phyloP scores from a whole-genome alignment of 345 rosid genomes.

The Turritis glabra region DNA sequence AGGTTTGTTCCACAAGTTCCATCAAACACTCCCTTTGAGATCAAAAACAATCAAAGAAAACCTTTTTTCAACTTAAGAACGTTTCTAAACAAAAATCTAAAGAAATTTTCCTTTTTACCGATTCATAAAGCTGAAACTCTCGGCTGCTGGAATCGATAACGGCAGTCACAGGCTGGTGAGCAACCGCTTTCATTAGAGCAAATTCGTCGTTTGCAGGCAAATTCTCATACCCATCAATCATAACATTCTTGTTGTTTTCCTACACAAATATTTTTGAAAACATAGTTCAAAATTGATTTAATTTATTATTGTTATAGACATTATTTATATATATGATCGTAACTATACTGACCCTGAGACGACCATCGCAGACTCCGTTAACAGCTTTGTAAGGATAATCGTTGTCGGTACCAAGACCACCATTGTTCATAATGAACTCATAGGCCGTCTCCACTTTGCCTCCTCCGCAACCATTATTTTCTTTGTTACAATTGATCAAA shows the following conservation, averaged over 20 bases:
- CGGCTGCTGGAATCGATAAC: conserved; percentile 71
- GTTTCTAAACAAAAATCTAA: not conserved
- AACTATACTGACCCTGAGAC: conserved; percentile 40
- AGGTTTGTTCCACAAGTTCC: conserved; percentile 42
- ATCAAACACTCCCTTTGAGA: conserved; percentile 19
- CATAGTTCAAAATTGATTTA: too few species aligned
- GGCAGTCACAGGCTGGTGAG: conserved; percentile 72
- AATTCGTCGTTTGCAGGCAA: conserved; percentile 57
- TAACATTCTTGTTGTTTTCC: conserved; percentile 53
- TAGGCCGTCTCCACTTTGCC: conserved; percentile 64
- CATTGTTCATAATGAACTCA: conserved; percentile 43
- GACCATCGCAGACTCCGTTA: conserved; percentile 17
- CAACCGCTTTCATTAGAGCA: conserved; percentile 65
- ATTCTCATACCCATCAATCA: conserved; percentile 68
- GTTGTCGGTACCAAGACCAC: conserved; percentile 57
- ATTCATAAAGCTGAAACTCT: conserved; percentile 75
- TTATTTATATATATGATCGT: not conserved
- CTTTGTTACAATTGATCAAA: conserved; percentile 66
- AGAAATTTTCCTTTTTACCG: conserved; percentile 43
- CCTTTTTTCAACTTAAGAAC: too few species aligned
- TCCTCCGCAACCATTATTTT: conserved; percentile 53
- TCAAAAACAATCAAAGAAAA: not conserved
- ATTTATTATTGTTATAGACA: too few species aligned
- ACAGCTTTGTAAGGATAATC: conserved; percentile 57
- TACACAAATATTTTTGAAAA: conserved; percentile 29